Evolutionary conservation across 176 grass and related monocot genomes (phyloP), one percentile per base, ranked within the genome.

Genomic region (Oryza rufipogon): DNA sequence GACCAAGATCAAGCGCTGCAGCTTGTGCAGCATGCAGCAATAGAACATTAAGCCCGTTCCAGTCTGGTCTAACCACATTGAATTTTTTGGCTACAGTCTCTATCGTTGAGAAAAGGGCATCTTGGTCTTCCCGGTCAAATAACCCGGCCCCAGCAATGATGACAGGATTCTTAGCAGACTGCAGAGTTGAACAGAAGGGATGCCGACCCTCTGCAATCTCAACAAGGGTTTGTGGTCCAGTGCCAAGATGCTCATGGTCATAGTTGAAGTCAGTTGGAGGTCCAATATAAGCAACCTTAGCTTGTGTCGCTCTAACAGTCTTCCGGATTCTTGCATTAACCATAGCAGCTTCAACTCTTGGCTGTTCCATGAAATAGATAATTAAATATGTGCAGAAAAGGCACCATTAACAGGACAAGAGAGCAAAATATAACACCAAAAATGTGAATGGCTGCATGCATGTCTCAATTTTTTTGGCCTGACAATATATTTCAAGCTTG

Each of bases 271-370:
- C 90, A n/a, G 97, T 73, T 30, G 85, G 86, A 74, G 97, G 84
- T 28, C 97, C 97, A 66, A 99, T 96, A 76, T 99, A 99, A 5
- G 90, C 93, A 19, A 99, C 90, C 88, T 99, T 99, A 26, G 97
- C 93, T 78, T 92, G 83, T 86, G 87, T 94, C 47, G 93, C 97
- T 73, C 54, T 78, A 67, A 99, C 97, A 61, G 88, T 91, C 89
- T 99, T 99, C 74, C 9, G 78, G 76, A 99, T 96, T 86, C 97
- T 91, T 61, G 97, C 97, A 86, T 99, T 99, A 30, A 99, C 89
- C 84, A 99, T 96, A 19, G 97, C 87, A 66, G 97, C 97, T 83
- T 99, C 97, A 73, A 94, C 90, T 81, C 97, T 96, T 71, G 97
- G 93, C 97, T 99, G 90, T 86, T 85, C 34, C 38, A 84, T 68